Base-by-base conservation (phyloP, 2,329 filamentous ascomycete genomes). In the Fusarium neocosmosporiellum region DNA sequence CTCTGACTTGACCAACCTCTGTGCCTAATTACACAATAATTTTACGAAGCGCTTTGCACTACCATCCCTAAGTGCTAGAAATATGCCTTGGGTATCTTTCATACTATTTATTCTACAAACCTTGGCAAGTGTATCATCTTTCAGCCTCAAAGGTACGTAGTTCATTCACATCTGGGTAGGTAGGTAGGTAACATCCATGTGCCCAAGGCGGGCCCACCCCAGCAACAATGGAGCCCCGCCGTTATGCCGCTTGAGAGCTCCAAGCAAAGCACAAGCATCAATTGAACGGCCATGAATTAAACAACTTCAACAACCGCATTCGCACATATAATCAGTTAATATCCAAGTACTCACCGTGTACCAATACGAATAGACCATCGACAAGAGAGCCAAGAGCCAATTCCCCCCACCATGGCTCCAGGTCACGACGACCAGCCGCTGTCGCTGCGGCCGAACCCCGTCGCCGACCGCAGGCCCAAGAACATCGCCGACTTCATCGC, bases 401-500 rank as follows among this genome's bases (percentile, higher is more conserved):
- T 10, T 6, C 14, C 14, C 13, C 31, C 58, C 69, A 73, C 48
- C 69, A 83, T 83, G 82, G 73, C 78, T 20, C 57, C 78, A 46
- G 74, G 71, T 63, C 77, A 82, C 46, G 76, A 82, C 31, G 75
- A 76, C 67, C 81, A 79, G 66, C 78, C 82, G 61, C 77, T 84
- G 36, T 84, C 82, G 29, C 72, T 84, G 70, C 81, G 81, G 63
- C 82, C 82, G 16, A 76, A 80, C 55, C 89, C 91, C 18, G 84
- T 86, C 72, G 86, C 83, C 77, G 88, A 85, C 83, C 88, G 84
- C 78, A 86, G 85, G 78, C 86, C 88, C 34, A 89, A 88, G 78
- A 88, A 87, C 54, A 86, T 98, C n/a, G 86, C 89, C 65, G 88
- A 92, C 54, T 92, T 96, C 75, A 94, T 98, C 74, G 85, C 88